Evolutionary conservation across 176 grass and related monocot species (phyloP).

Genomic region (Tuctoria greenei): DNA sequence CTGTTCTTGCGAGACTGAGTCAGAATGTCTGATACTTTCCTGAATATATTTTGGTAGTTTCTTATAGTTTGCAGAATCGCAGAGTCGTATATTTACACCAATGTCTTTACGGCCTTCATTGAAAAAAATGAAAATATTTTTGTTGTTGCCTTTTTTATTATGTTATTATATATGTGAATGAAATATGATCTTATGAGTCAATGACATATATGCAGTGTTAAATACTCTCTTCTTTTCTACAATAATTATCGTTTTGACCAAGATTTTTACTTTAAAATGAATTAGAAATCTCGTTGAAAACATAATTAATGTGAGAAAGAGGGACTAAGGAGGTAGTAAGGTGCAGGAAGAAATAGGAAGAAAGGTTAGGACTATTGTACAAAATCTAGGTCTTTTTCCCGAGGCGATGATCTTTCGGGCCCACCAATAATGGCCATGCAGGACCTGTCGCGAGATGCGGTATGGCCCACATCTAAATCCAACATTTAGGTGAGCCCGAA

Average conservation of each 20-base stretch:
- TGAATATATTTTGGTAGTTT: not conserved
- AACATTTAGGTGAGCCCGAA: not conserved
- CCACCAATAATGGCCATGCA: slow-evolving; percentile 18
- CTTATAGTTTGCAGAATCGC: not conserved
- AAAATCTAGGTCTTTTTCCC: not conserved
- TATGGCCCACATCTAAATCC: not conserved
- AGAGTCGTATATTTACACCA: not conserved
- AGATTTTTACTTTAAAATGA: too few relatives aligned
- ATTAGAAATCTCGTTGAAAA: too few relatives aligned
- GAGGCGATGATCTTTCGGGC: slow-evolving; percentile 6
- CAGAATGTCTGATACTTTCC: not conserved
- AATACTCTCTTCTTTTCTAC: too few relatives aligned
- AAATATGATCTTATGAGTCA: too few relatives aligned
- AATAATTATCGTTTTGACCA: too few relatives aligned
- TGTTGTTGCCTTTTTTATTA: too few relatives aligned
- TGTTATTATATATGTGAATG: too few relatives aligned
- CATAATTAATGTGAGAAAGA: too few relatives aligned
- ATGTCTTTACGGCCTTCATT: not conserved
- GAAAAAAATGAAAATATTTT: too few relatives aligned
- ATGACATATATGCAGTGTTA: too few relatives aligned
- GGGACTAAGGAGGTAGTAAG: too few relatives aligned
- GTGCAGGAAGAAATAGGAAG: slow-evolving; percentile 3
- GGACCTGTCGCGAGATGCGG: not conserved
- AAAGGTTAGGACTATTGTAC: not conserved
- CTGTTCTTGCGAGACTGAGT: not conserved